phyloP scores from a whole-genome alignment of 108 stramenopile species.

The Cyclostephanos tholiformis region DNA sequence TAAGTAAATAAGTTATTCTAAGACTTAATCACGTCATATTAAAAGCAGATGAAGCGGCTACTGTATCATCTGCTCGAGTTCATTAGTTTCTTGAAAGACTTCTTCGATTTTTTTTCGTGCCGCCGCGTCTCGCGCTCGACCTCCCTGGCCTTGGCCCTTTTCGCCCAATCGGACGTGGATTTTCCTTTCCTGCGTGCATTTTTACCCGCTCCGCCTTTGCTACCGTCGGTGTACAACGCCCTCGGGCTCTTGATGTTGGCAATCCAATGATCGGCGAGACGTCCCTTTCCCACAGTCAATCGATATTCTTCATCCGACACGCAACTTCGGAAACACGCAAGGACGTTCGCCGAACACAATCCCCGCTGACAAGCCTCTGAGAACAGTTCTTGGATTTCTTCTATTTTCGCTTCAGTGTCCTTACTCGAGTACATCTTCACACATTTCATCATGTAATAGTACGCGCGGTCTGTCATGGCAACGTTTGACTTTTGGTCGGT shows the following conservation, averaged over 20 bases:
- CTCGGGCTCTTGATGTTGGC: slow-evolving; percentile 46
- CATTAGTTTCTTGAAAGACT: slow-evolving; percentile 29
- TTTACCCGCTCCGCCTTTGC: slow-evolving; percentile 46
- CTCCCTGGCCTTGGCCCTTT: slow-evolving; percentile 39
- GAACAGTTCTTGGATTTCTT: slow-evolving; percentile 45
- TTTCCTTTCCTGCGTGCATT: slow-evolving; percentile 52
- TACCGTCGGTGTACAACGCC: slow-evolving; percentile 54
- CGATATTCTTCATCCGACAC: slow-evolving; percentile 49
- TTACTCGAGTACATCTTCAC: slow-evolving; percentile 14
- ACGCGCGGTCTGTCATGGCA: slow-evolving; percentile 41
- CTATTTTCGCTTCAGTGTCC: slow-evolving; percentile 33
- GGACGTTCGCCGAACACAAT: slow-evolving; percentile 31
- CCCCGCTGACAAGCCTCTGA: slow-evolving; percentile 49
- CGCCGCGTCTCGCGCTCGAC: slow-evolving; percentile 11
- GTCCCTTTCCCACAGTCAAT: slow-evolving; percentile 48
- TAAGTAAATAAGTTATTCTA: too few relatives aligned
- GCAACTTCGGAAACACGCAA: slow-evolving; percentile 34
- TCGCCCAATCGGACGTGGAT: slow-evolving; percentile 52
- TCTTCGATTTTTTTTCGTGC: slow-evolving; percentile 37
- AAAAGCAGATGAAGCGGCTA: neutral
- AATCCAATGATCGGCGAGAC: slow-evolving; percentile 54
- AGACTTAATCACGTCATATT: neutral
- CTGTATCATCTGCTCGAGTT: slow-evolving; percentile 1
- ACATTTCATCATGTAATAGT: slow-evolving; percentile 55
- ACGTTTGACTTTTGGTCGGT: slow-evolving; percentile 29